A percentile compares a stretch with the other conserved stretches of the same genome.
Evolutionary conservation across 352 stramenopile species (phyloP).

Genomic region (Elongisporangium undulatum): DNA sequence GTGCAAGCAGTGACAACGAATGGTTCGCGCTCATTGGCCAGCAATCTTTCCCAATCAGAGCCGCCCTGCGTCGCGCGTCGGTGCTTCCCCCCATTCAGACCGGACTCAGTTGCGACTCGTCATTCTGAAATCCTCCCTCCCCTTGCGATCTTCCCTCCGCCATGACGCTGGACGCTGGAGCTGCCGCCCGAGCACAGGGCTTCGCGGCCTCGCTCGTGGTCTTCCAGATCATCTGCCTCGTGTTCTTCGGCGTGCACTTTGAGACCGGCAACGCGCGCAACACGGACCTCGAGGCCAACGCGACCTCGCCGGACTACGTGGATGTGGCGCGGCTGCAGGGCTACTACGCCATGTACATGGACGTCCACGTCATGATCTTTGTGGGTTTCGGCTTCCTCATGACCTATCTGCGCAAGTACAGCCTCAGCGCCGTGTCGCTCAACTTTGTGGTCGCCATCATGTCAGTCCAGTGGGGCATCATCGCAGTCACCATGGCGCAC

Average conservation of each 20-base stretch:
- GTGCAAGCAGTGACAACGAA: background rate
- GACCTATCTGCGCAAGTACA: conserved; percentile 86
- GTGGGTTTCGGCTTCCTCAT: conserved; percentile 88
- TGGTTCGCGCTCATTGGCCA: background rate
- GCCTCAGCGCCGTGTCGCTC: conserved; percentile 64
- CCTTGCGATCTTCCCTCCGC: conserved; percentile 1
- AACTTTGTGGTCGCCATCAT: conserved; percentile 76
- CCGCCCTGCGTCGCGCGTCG: background rate
- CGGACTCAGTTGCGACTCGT: background rate
- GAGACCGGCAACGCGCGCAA: conserved; percentile 27
- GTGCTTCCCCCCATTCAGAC: background rate
- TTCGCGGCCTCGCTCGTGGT: conserved; percentile 36
- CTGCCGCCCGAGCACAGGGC: conserved; percentile 21
- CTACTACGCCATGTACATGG: conserved; percentile 65
- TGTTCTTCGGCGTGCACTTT: conserved; percentile 44
- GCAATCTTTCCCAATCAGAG: background rate
- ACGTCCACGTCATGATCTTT: conserved; percentile 85
- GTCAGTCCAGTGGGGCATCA: conserved; percentile 64
- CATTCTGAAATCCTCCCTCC: background rate
- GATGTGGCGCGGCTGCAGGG: background rate
- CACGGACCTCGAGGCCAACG: conserved; percentile 7
- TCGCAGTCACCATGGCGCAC: conserved; percentile 55
- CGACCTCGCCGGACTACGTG: conserved; percentile 1
- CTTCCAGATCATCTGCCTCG: conserved; percentile 40
- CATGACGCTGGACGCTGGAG: conserved; percentile 4